Base-by-base conservation (phyloP, 129 eudicot species). In the Helichrysum umbraculigerum region DNA sequence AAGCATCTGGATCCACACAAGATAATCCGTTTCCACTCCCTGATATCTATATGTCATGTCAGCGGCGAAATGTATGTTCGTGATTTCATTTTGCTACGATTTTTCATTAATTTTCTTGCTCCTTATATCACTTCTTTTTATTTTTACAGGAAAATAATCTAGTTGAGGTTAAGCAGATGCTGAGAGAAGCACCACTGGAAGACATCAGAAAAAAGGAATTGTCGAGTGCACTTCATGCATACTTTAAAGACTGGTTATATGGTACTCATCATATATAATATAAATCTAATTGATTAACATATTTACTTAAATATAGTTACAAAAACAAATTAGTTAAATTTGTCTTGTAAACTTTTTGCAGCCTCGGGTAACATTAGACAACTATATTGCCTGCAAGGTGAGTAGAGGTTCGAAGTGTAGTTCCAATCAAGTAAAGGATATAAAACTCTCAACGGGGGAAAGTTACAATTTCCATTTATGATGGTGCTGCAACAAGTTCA, bases 321-420 rank as follows among this genome's bases (percentile, higher is more conserved):
- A 21, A 76, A n/a, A 4, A 62, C 34, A 16, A 63, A 29, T 16
- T 50, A 20, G 17, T 22, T 30, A 5, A 61, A 12, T 33, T 78
- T n/a, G 2, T 63, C 51, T 17, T 50, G 15, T 14, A 60, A 52
- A 47, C 11, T 25, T 66, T 60, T 61, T 71, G 72, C 95, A 95
- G 99, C 96, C 19, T 95, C 99, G 14, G 99, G 99, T 74, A 95
- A 91, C 86, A 85, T 95, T 71, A 85, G 99, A 76, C 99, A 95
- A 69, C 91, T 95, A 62, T 95, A 91, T 70, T 95, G 90, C 85
- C 79, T 87, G 74, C 99, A 88, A 74, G 96, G 96, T 17, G 99
- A 95, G 65, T 95, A 83, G 82, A 68, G 28, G 61, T 10, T 44
- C 29, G 29, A 50, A 69, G n/a, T 76, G 64, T 70, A 47, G 57